Base-by-base conservation (phyloP, 495 filamentous ascomycete species). In the Trichoderma erinaceum region DNA sequence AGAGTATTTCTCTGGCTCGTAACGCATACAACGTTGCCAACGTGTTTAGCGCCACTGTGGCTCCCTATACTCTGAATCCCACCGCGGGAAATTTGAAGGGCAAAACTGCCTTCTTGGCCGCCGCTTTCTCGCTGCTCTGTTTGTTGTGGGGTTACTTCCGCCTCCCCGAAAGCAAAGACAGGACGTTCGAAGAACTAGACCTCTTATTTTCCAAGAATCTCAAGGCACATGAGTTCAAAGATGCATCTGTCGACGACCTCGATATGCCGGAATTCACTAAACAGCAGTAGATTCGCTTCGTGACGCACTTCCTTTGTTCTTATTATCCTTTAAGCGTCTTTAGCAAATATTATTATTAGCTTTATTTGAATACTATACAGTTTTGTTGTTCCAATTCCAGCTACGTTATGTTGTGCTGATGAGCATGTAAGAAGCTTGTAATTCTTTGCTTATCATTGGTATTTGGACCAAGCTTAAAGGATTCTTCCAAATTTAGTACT, bases 1-100 rank as follows among this genome's bases (percentile, higher is more conserved):
- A 86, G 63, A 87, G 80, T n/a, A 87, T 83, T 63, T 84, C 83
- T 69, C 76, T 84, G 66, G 84, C 80, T 73, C 83, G 85, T 70
- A 83, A 68, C 67, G 70, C 77, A 68, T 84, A 84, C 77, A 81
- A 85, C 73, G 63, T 85, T 65, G 80, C 82, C 67, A 77, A 85
- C 58, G 82, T 85, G 74, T 82, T 82, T 74, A 81, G 78, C 75
- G 84, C 80, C 76, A 85, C 79, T 78, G 79, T 84, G 38, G 74
- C 77, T 63, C 78, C 73, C 69, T 83, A 78, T 71, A 81, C 82
- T 77, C 82, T 82, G 73, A 84, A 82, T 80, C 67, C 76, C 25
- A 75, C 71, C 66, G 73, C 73, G 68, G 68, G 70, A 70, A 76
- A 84, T 69, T 71, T 86, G 23, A 79, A 79, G 41, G 84, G 82